Conservation (phyloP, 2,329 filamentous ascomycete species). For the Colletotrichum cereale region DNA sequence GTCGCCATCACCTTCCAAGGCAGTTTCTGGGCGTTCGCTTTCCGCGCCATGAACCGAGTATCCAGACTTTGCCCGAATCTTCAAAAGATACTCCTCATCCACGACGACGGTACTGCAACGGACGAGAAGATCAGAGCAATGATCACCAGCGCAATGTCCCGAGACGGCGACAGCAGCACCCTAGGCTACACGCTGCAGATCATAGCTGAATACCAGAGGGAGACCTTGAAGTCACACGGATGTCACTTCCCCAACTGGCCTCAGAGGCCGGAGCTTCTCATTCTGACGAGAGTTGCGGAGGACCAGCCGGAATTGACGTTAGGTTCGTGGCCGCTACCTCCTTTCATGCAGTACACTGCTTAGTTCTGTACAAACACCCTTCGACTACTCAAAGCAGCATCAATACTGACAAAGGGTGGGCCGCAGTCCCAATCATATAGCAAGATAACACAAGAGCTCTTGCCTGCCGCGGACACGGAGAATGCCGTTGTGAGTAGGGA, state of each 20-base stretch:
- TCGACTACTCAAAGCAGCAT: neutral
- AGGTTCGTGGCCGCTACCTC: neutral
- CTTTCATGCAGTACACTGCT: neutral
- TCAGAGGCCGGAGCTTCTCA: neutral
- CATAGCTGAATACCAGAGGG: too few relatives aligned
- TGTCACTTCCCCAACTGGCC: too few relatives aligned
- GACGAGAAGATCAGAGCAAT: neutral
- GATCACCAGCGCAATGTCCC: neutral
- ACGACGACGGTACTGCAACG: neutral
- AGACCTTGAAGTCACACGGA: too few relatives aligned
- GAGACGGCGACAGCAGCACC: neutral
- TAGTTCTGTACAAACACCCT: neutral
- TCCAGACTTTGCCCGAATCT: neutral
- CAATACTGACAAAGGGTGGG: neutral
- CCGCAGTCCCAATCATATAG: neutral
- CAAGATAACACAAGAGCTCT: neutral
- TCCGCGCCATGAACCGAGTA: neutral
- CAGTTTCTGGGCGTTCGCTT: neutral
- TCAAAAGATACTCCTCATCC: neutral
- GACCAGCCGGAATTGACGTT: neutral
- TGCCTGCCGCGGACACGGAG: neutral
- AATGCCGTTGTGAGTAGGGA: neutral
- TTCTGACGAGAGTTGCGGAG: neutral
- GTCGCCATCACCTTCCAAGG: neutral
- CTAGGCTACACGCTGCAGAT: neutral